phyloP scores from a whole-genome alignment of 176 grass and related monocot species.

The Avena eriantha region DNA sequence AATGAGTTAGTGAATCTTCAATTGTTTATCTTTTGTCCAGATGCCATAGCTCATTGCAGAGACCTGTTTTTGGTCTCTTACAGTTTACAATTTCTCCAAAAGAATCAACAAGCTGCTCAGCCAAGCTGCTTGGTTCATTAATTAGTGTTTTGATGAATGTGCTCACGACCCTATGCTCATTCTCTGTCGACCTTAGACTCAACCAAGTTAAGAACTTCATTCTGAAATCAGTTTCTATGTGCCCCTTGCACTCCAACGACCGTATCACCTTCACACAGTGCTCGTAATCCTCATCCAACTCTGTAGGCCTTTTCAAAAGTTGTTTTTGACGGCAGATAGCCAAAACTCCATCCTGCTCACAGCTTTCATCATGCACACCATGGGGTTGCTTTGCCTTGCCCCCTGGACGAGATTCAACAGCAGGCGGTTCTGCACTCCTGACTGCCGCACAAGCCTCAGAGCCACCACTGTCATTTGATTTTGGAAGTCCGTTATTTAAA shows the following conservation, averaged over 20 bases:
- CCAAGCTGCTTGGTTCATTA: constrained; percentile 71
- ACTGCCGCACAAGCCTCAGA: constrained; percentile 75
- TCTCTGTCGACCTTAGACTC: constrained; percentile 73
- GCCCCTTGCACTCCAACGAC: constrained; percentile 69
- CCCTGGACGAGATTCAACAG: constrained; percentile 63
- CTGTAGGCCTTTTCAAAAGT: background rate
- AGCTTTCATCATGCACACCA: constrained; percentile 20
- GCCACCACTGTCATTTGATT: constrained; percentile 77
- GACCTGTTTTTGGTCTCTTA: constrained; percentile 63
- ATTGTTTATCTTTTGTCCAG: constrained; percentile 39
- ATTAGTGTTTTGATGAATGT: constrained; percentile 75
- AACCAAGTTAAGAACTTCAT: constrained; percentile 95
- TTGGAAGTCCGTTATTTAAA: constrained; percentile 58
- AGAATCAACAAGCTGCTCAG: constrained; percentile 79
- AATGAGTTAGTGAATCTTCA: constrained; percentile 49
- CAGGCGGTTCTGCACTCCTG: constrained; percentile 48
- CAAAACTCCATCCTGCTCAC: constrained; percentile 55
- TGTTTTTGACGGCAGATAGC: constrained; percentile 40
- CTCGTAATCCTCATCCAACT: constrained; percentile 70
- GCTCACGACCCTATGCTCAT: constrained; percentile 68
- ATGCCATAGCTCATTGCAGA: constrained; percentile 81
- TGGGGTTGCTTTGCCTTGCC: constrained; percentile 38
- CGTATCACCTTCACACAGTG: constrained; percentile 89
- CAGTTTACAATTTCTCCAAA: constrained; percentile 71
- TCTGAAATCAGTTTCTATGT: constrained; percentile 80